Base-by-base conservation (phyloP, 345 rosid species). In the Lepidium africanum region DNA sequence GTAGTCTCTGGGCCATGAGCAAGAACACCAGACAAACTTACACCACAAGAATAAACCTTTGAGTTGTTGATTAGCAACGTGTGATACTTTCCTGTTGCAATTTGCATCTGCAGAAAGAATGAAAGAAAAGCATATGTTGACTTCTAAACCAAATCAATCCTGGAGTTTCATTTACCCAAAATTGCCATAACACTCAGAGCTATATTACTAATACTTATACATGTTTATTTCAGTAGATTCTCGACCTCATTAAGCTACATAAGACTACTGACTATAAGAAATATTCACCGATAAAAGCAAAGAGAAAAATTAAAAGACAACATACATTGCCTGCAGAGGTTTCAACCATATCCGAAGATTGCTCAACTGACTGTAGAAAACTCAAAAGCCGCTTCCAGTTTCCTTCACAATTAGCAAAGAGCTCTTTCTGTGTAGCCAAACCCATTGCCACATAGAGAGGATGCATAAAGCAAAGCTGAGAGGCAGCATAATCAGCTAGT, bases 1-100 rank as follows among this genome's bases (percentile, higher is more conserved):
- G 96, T 90, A 73, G 87, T 92, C 80, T 90, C 96, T 40, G 96
- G 86, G 13, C 93, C 95, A 75, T 93, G 98, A 69, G 96, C 97
- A 68, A 93, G 98, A 63, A 85, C 94, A 67, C 98, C 97, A 40
- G 83, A 80, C 78, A 88, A 79, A 81, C 91, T 86, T 57, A 93
- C 86, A 72, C 97, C 98, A 76, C 96, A 88, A 77, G 98, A 90
- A 76, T 90, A 90, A 52, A 87, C 83, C 56, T 87, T 84, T 64
- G 98, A 88, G 79, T 93, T 80, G 70, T 82, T 84, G 80, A 88
- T 86, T 51, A 93, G 81, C 81, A 93, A 76, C 38, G 97, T 93
- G 78, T 88, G 97, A 80, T 88, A 84, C 81, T 81, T 88, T 68
- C 97, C 97, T 0, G 98, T 90, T 46, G 97, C 87, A 59, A 90